phyloP scores from a whole-genome alignment of 225 moss, liverwort and hornwort genomes.

The Rhytidiadelphus loreus region DNA sequence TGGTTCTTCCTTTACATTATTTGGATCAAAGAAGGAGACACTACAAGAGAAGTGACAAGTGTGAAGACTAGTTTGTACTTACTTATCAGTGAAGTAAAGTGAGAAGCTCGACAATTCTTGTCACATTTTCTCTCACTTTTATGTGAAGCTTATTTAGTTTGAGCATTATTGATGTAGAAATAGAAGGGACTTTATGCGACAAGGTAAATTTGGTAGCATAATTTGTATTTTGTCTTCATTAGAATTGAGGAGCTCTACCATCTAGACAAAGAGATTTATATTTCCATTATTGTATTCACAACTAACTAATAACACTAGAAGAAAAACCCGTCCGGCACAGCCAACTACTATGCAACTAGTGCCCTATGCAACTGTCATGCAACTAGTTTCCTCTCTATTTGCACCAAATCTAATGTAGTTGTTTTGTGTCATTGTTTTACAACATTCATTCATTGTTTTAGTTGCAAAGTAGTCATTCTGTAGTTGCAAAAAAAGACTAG shows the following conservation, averaged over 20 bases:
- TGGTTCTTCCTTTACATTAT: not conserved
- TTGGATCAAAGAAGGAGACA: fast-evolving
- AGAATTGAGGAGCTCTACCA: not conserved
- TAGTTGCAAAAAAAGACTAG: too few relatives aligned
- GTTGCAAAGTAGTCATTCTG: too few relatives aligned
- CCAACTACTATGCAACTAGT: too few relatives aligned
- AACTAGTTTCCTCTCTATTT: too few relatives aligned
- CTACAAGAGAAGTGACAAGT: not conserved
- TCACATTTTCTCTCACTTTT: not conserved
- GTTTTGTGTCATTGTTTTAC: too few relatives aligned
- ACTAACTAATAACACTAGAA: not conserved
- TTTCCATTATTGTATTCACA: not conserved
- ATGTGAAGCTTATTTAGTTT: not conserved
- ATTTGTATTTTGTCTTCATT: not conserved
- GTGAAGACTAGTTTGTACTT: not conserved
- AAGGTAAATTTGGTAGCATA: not conserved
- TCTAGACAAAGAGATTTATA: too few relatives aligned
- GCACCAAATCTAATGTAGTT: too few relatives aligned
- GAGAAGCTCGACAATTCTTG: not conserved
- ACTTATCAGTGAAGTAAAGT: not conserved
- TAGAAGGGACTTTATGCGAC: too few relatives aligned
- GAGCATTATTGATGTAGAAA: not conserved
- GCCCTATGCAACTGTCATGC: too few relatives aligned
- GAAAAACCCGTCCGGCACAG: too few relatives aligned
- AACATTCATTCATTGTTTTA: too few relatives aligned